Evolutionary conservation across 2,329 filamentous ascomycete genomes (phyloP), one percentile per base, ranked within the genome.

Genomic region (Aspergillus hortae): DNA sequence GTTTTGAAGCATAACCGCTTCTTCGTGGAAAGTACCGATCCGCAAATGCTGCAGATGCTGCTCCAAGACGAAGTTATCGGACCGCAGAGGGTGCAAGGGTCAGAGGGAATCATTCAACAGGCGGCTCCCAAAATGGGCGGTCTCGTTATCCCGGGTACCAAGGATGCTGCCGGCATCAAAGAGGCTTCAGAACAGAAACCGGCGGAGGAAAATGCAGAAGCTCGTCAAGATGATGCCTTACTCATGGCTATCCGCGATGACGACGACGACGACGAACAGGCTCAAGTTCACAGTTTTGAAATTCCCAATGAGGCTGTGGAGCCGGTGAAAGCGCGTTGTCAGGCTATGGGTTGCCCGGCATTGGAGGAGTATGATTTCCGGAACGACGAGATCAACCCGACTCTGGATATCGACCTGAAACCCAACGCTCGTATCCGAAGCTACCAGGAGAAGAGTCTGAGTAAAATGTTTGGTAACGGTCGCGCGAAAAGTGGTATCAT

Each of bases 391-490:
- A 81, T 85, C 61, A 99, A 97, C 64, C 84, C 92, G 1, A 96
- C 90, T 46, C 77, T 99, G 33, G 91, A 97, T 52, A 99, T 99
- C 61, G 92, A 97, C 68, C 78, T 97, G 45, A 89, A 89, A 62
- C 92, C 92, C 0, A 86, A 87, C 51, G 92, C 92, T 0, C 88
- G 92, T 65, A 97, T 97, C 67, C 86, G 92, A 68, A 86, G 83
- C 76, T 99, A 99, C 63, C 94, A 99, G 69, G 94, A 99, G 71
- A 95, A 96, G 75, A 95, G 91, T 59, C 78, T 99, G 9, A 95
- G 90, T 76, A 99, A 99, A 72, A 99, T 99, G 94, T 99, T 99
- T 69, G 92, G 94, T 67, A 99, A 99, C 67, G 92, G 92, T 46
- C 87, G 94, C 72, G 94, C 94, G 12, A 94, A 96, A 76, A 96